Conservation (phyloP, 202 grass and related monocot genomes). For the Panicum hallii region DNA sequence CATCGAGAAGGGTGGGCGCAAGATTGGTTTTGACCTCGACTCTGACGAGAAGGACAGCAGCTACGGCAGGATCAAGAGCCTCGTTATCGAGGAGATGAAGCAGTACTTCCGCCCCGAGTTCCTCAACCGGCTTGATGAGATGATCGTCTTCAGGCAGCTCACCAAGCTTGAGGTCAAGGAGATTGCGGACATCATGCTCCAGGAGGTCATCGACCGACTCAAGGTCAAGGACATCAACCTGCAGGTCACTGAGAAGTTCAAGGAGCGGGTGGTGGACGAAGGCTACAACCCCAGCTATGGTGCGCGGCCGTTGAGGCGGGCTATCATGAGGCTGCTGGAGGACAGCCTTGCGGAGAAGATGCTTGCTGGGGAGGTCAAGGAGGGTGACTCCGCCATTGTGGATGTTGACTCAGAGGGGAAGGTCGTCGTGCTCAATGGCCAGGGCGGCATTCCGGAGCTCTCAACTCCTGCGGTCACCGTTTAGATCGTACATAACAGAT, state of each 20-base stretch:
- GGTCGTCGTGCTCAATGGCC: slow-evolving; percentile 66
- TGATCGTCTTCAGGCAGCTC: slow-evolving; percentile 92
- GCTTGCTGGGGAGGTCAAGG: slow-evolving; percentile 68
- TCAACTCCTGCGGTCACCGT: slow-evolving; percentile 46
- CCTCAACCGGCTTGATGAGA: slow-evolving; percentile 82
- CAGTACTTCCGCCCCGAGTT: slow-evolving; percentile 93
- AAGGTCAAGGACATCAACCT: slow-evolving; percentile 80
- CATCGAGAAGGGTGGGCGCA: slow-evolving; percentile 85
- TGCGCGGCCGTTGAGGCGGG: slow-evolving; percentile 70
- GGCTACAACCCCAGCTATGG: slow-evolving; percentile 84
- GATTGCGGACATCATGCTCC: slow-evolving; percentile 80
- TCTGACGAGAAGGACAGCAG: slow-evolving; percentile 78
- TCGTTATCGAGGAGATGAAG: slow-evolving; percentile 85
- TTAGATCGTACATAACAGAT: slow-evolving; percentile 14
- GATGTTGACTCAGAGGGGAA: slow-evolving; percentile 73
- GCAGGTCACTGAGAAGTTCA: slow-evolving; percentile 82
- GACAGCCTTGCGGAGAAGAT: slow-evolving; percentile 85
- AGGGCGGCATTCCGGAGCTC: slow-evolving; percentile 58
- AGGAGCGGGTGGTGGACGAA: slow-evolving; percentile 81
- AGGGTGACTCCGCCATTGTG: slow-evolving; percentile 76
- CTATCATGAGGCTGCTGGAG: slow-evolving; percentile 87
- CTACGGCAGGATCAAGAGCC: slow-evolving; percentile 86
- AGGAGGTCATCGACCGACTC: slow-evolving; percentile 70
- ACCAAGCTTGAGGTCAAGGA: slow-evolving; percentile 86
- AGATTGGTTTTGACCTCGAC: slow-evolving; percentile 79